Conservation (phyloP, 2,329 filamentous ascomycete genomes). For the Stachybotrys elegans region DNA sequence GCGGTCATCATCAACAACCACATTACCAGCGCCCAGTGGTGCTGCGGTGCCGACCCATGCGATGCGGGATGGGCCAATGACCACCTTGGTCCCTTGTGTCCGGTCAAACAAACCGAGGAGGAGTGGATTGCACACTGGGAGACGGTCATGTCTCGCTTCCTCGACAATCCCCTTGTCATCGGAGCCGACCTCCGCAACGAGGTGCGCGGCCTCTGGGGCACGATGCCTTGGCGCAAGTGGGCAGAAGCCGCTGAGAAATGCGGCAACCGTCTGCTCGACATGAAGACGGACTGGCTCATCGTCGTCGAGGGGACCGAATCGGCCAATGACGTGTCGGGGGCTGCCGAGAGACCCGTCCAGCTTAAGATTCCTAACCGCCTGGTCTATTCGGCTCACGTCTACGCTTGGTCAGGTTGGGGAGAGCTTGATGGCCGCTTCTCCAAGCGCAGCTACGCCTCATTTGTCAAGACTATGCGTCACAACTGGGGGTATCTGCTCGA, state of each 20-base stretch:
- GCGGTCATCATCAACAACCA: slow-evolving; percentile 67
- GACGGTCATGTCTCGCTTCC: slow-evolving; percentile 54
- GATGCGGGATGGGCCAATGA: slow-evolving; percentile 64
- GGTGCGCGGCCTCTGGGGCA: slow-evolving; percentile 63
- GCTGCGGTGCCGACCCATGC: slow-evolving; percentile 63
- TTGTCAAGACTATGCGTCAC: slow-evolving; percentile 54
- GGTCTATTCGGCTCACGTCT: slow-evolving; percentile 66
- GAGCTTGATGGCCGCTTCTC: slow-evolving; percentile 54
- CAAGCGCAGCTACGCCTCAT: slow-evolving; percentile 56
- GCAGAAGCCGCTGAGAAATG: slow-evolving; percentile 59
- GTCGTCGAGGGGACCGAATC: slow-evolving; percentile 65
- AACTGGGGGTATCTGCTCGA: slow-evolving; percentile 63
- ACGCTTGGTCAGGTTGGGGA: slow-evolving; percentile 67
- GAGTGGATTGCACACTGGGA: slow-evolving; percentile 65
- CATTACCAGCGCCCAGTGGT: slow-evolving; percentile 65
- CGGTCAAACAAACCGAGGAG: slow-evolving; percentile 57
- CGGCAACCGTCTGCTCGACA: slow-evolving; percentile 52
- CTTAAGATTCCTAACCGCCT: slow-evolving; percentile 50
- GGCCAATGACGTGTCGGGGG: slow-evolving; percentile 59
- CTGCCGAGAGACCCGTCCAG: slow-evolving; percentile 47
- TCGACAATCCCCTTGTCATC: slow-evolving; percentile 56
- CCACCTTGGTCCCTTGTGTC: slow-evolving; percentile 55
- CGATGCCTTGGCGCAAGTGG: slow-evolving; percentile 62
- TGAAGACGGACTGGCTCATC: slow-evolving; percentile 62
- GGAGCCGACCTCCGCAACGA: slow-evolving; percentile 66